Evolutionary conservation across 306 rosid species (phyloP).

Genomic region (Fagus crenata): DNA sequence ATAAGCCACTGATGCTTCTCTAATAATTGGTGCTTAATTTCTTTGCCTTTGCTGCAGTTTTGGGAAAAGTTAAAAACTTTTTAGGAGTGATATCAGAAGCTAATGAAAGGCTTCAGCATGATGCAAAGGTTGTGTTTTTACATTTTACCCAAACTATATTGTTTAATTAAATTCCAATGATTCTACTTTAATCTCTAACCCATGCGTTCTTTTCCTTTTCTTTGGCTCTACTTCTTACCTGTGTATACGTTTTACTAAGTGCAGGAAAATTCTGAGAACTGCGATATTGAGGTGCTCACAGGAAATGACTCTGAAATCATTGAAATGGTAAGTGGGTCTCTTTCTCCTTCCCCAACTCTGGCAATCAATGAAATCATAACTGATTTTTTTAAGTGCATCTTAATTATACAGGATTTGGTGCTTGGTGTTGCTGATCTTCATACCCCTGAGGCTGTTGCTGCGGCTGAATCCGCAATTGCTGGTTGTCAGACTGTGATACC

Average conservation of each 20-base stretch:
- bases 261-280: constrained; percentile 61
- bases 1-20: background rate
- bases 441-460: constrained; percentile 87
- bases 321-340: constrained; percentile 50
- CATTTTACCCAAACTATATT: constrained; percentile 9
- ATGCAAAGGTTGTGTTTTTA: constrained; percentile 63
- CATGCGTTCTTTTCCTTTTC: background rate
- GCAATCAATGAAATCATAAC: constrained; percentile 9
- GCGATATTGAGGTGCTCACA: constrained; percentile 67
- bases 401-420: constrained; percentile 67
- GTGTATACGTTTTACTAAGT: constrained; percentile 3
- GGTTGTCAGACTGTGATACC: constrained; percentile 55
- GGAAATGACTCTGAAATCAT: constrained; percentile 79
- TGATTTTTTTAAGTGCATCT: constrained; percentile 1
- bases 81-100: constrained; percentile 78
- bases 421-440: constrained; percentile 84
- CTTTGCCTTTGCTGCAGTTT: constrained; percentile 34
- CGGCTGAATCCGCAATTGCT: constrained; percentile 75
- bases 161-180: background rate
- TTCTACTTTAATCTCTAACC: background rate
- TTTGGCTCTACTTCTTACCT: background rate
- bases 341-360: background rate
- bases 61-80: constrained; percentile 56
- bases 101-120: constrained; percentile 51
- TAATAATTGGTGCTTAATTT: constrained; percentile 12